A percentile compares a stretch with the other conserved stretches of the same genome.
These are phyloP conservation scores for Emergomyces orientalis DNA, from an alignment of 2,329 filamentous ascomycete genomes.

Conservation along the genomic window DNA sequence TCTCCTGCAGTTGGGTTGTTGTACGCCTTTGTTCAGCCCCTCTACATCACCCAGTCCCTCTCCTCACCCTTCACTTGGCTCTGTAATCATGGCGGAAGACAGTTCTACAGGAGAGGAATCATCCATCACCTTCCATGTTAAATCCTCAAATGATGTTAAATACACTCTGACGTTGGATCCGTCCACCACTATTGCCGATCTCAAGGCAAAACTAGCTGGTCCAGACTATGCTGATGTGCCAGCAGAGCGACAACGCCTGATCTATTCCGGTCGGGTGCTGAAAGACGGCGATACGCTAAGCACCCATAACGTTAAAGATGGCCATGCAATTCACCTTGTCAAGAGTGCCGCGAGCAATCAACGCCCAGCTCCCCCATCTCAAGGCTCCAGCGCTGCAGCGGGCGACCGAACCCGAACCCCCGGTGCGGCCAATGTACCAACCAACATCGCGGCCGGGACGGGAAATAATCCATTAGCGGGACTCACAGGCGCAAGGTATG, in stretches of 20 bases:
- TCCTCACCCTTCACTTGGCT: neutral
- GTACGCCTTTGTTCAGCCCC: neutral
- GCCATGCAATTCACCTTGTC: slow-evolving; percentile 92
- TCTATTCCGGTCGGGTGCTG: slow-evolving; percentile 93
- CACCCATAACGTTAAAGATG: slow-evolving; percentile 88
- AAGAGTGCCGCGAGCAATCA: slow-evolving; percentile 89
- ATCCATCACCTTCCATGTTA: slow-evolving; percentile 91
- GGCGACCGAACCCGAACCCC: slow-evolving; percentile 16
- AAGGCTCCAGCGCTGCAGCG: slow-evolving; percentile 16
- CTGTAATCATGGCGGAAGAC: slow-evolving; percentile 33
- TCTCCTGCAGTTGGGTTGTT: neutral
- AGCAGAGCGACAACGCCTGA: slow-evolving; percentile 80
- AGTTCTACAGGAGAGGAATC: slow-evolving; percentile 49
- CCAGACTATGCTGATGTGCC: slow-evolving; percentile 79
- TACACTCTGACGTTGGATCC: slow-evolving; percentile 72
- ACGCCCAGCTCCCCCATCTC: slow-evolving; percentile 41
- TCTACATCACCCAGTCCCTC: neutral
- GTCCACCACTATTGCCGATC: slow-evolving; percentile 66
- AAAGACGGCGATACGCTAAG: slow-evolving; percentile 84
- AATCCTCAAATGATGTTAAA: slow-evolving; percentile 84
- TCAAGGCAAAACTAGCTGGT: slow-evolving; percentile 80
- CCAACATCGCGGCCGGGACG: slow-evolving; percentile 41
- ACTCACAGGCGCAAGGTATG: slow-evolving; percentile 85
- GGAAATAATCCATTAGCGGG: slow-evolving; percentile 85
- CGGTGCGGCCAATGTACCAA: slow-evolving; percentile 34